Evolutionary conservation across 2,329 filamentous ascomycete genomes (phyloP), one percentile per base, ranked within the genome.

Genomic region (Coniochaeta sp.): DNA sequence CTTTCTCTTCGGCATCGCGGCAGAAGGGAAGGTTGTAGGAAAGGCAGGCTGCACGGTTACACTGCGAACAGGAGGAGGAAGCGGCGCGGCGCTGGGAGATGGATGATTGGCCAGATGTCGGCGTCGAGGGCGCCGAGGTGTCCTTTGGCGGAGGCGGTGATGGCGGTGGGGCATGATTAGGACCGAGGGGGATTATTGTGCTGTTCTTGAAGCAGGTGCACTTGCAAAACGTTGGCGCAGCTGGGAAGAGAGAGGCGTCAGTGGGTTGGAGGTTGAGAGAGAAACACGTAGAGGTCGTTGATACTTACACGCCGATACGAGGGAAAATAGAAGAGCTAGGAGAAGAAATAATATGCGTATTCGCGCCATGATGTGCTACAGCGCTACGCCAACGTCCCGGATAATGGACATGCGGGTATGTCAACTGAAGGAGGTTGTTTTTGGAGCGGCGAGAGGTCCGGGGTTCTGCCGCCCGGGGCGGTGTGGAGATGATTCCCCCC

Each of bases 161-260:
- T 64, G 66, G 63, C 64, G 70, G 61, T 63, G 70, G 64, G 59
- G 66, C 59, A 62, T 70, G 64, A 58, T 73, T 67, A 61, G 81
- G 79, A n/a, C 78, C 81, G 11, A 87, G 79, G 16, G 81, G 78
- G 68, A 88, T 86, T 67, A 88, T 86, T 65, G 84, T 88, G 77
- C 82, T 86, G 76, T 88, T 88, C 66, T 83, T 84, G 76, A 86
- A 86, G 75, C 85, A 88, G 66, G 84, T 88, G 75, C 85, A 88
- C 79, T 88, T 88, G 78, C 85, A 88, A 71, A 88, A 88, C 1
- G 82, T 83, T 19, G 83, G 84, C 50, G 83, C 80, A 34, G 81
- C 84, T 16, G 38, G n/a, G 12, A 59, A 6, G 36, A 28, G 40
- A 44, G 54, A 36, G 19, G 31, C n/a, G 34, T 34, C 14, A 22